Percentiles rank a stretch among this genome's conserved stretches.
phyloP scores from a whole-genome alignment of 805 yeast genomes.

The Barnettozyma vustinii region DNA sequence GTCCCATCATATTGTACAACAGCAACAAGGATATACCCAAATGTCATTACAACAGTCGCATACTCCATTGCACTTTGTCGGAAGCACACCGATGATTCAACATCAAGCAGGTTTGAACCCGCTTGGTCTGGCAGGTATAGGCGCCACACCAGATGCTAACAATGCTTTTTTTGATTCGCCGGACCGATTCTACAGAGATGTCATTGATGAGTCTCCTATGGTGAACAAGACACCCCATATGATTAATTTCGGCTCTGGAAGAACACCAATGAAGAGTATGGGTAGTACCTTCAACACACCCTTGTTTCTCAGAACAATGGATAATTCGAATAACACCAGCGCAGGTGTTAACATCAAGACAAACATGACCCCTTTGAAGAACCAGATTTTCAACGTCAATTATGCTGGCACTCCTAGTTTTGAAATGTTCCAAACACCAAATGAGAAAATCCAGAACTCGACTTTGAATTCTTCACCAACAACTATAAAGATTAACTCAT shows the following conservation, averaged over 20 bases:
- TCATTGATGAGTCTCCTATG: conserved; percentile 25
- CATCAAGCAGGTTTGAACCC: conserved; percentile 1
- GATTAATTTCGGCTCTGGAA: conserved; percentile 10
- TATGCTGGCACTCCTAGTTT: conserved; percentile 2
- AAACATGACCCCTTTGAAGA: conserved; percentile 22
- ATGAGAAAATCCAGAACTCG: conserved; percentile 11
- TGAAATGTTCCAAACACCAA: conserved; percentile 21
- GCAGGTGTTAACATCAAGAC: conserved; percentile 3
- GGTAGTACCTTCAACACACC: conserved; percentile 24
- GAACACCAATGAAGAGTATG: conserved; percentile 22
- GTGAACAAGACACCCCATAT: conserved; percentile 20
- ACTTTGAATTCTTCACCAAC: conserved; percentile 25
- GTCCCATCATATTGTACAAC: conserved; percentile 16
- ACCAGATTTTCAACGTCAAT: conserved; percentile 16
- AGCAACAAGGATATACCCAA: conserved; percentile 9
- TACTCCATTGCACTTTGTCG: conserved; percentile 4
- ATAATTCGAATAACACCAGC: conserved; percentile 2
- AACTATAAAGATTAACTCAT: conserved; percentile 25
- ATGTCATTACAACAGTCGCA: conserved; percentile 1
- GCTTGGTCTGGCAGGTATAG: neutral
- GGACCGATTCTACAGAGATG: conserved; percentile 24
- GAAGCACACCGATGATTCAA: conserved; percentile 4
- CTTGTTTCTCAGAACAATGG: conserved; percentile 21
- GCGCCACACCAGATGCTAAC: conserved; percentile 9
- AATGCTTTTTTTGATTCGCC: conserved; percentile 23